phyloP scores from a whole-genome alignment of 164 flowering plant genomes.

The Kalanchoe fedtschenkoi region DNA sequence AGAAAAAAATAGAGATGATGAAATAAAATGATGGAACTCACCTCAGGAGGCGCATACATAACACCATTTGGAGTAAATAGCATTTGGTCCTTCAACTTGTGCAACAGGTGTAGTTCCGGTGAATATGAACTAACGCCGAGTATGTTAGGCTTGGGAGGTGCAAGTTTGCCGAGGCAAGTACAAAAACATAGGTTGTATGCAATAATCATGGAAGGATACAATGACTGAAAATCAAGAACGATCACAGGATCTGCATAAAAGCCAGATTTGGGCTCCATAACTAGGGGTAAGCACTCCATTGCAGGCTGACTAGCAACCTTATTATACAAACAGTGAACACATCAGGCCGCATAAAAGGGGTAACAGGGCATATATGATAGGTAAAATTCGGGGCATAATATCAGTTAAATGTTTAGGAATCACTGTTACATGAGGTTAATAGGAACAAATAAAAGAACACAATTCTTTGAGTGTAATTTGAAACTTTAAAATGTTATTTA shows the following conservation, averaged over 20 bases:
- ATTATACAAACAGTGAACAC: neutral
- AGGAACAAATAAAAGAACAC: neutral
- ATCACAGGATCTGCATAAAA: slow-evolving; percentile 93
- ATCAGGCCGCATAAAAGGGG: neutral
- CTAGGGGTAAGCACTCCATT: slow-evolving; percentile 97
- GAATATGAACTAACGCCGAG: slow-evolving; percentile 78
- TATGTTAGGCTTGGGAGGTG: slow-evolving; percentile 43
- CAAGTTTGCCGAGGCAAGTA: slow-evolving; percentile 84
- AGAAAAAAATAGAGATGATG: neutral
- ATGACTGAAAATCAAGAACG: slow-evolving; percentile 94
- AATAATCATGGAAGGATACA: slow-evolving; percentile 97
- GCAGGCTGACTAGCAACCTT: slow-evolving; percentile 98
- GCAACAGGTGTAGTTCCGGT: slow-evolving; percentile 41
- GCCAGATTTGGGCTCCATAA: slow-evolving; percentile 98
- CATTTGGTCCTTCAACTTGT: slow-evolving; percentile 36
- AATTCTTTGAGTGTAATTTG: neutral
- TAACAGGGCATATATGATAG: neutral
- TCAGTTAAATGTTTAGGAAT: neutral
- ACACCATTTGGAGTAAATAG: slow-evolving; percentile 86
- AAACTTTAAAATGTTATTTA: neutral
- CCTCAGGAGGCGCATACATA: slow-evolving; percentile 79
- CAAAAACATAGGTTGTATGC: slow-evolving; percentile 94
- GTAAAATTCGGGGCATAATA: neutral
- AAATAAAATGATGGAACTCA: slow-evolving; percentile 10
- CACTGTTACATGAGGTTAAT: neutral